Evolutionary conservation across 1,284 basidiomycete genomes (phyloP).

Genomic region (Sporisorium iseilematis-ciliati): DNA sequence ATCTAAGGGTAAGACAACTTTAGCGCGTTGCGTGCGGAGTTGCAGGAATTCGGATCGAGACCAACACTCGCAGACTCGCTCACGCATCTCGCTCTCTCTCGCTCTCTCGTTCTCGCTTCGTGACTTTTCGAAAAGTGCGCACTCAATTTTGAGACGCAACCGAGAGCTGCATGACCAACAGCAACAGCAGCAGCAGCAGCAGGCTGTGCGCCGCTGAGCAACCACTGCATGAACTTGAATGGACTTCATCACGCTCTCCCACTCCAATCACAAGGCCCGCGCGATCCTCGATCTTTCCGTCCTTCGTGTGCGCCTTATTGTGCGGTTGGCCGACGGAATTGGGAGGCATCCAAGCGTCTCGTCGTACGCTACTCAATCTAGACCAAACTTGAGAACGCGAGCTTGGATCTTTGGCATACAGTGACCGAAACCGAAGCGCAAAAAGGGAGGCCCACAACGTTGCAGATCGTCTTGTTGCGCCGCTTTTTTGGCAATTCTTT

Average conservation of each 20-base stretch:
- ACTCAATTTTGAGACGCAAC: not conserved
- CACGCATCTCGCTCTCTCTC: constrained; percentile 12
- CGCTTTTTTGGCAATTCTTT: not conserved
- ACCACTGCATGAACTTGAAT: not conserved
- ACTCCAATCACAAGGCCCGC: no score
- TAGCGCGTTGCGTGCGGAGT: constrained; percentile 20
- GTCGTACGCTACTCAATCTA: no score
- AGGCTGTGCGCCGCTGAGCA: not conserved
- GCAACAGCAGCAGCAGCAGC: constrained; percentile 2
- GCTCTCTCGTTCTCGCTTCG: constrained; percentile 1
- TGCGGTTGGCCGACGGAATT: no score
- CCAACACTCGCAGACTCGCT: constrained; percentile 29
- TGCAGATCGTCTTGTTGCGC: not conserved
- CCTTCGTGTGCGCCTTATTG: no score
- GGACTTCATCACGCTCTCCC: not conserved
- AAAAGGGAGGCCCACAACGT: not conserved
- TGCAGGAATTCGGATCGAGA: constrained; percentile 15
- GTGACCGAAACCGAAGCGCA: not conserved
- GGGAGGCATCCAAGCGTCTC: no score
- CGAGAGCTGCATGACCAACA: not conserved
- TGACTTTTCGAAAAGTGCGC: not conserved
- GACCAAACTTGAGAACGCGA: no score
- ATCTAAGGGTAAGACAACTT: not conserved
- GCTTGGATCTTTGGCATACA: no score
- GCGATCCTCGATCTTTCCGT: no score